Evolutionary conservation across 345 rosid genomes (phyloP).

Genomic region (Citrus mangshanensis): DNA sequence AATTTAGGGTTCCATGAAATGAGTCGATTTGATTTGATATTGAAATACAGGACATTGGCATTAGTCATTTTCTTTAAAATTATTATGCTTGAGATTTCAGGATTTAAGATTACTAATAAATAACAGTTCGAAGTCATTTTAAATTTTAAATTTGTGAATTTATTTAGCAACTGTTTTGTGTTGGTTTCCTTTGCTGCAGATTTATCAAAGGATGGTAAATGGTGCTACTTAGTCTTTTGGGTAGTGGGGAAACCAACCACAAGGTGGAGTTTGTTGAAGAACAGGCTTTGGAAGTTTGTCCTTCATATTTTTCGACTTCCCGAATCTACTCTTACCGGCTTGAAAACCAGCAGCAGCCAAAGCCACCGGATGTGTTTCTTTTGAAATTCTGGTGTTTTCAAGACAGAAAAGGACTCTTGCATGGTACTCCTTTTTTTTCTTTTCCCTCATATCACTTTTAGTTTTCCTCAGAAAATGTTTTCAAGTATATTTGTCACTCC

Average conservation of each 20-base stretch:
- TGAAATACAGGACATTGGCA: neutral
- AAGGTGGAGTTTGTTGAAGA: conserved; percentile 59
- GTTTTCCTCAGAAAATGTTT: neutral
- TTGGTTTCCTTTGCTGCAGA: conserved; percentile 30
- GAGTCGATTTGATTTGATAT: neutral
- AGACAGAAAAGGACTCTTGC: conserved; percentile 50
- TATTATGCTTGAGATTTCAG: neutral
- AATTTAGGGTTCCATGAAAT: neutral
- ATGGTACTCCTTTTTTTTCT: conserved; percentile 35
- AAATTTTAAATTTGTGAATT: neutral
- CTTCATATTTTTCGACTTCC: conserved; percentile 56
- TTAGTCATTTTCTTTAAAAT: neutral
- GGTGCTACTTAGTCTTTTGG: conserved; percentile 72
- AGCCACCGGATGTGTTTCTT: conserved; percentile 49
- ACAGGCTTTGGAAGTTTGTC: conserved; percentile 68
- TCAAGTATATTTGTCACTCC: neutral
- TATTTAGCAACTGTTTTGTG: neutral
- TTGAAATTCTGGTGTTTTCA: conserved; percentile 68
- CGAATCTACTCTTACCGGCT: conserved; percentile 41
- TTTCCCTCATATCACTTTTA: neutral
- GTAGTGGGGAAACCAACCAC: conserved; percentile 50
- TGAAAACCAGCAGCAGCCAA: conserved; percentile 35
- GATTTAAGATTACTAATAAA: neutral
- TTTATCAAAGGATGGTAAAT: conserved; percentile 64
- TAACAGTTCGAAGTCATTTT: neutral